Percentiles rank a stretch among this genome's conserved stretches.
phyloP scores from a whole-genome alignment of 2,329 filamentous ascomycete species.

The Pseudogymnoascus destructans region DNA sequence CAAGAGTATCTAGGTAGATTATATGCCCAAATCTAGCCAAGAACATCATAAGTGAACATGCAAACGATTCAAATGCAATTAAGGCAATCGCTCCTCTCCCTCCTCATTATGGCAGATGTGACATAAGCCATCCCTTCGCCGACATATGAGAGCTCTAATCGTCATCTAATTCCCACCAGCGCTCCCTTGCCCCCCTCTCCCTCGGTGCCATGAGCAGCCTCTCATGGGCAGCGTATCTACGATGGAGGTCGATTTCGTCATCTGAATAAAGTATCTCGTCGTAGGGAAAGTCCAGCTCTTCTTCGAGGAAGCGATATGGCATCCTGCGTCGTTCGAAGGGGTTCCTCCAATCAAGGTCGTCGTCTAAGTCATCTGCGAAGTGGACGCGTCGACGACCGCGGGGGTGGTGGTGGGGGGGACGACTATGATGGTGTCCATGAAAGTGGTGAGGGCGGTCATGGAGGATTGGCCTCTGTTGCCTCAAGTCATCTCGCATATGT shows the following conservation, averaged over 20 bases:
- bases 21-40: neutral
- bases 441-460: neutral
- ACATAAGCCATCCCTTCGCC: neutral
- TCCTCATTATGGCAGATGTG: neutral
- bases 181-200: neutral
- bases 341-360: neutral
- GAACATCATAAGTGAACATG: neutral
- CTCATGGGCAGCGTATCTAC: neutral
- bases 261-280: neutral
- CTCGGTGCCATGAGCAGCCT: conserved; percentile 2
- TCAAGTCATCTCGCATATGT: neutral
- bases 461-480: neutral
- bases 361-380: neutral
- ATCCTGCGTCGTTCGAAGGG: conserved; percentile 1
- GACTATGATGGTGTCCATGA: neutral
- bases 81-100: neutral
- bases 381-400: neutral
- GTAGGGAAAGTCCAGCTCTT: conserved; percentile 2
- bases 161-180: conserved; percentile 7
- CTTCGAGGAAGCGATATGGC: conserved; percentile 2
- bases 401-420: neutral
- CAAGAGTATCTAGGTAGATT: neutral
- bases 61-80: neutral
- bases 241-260: neutral
- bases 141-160: neutral